Percentiles rank a stretch among this genome's conserved stretches.
phyloP scores from a whole-genome alignment of 176 grass and related monocot genomes.

The Ensete glaucum region DNA sequence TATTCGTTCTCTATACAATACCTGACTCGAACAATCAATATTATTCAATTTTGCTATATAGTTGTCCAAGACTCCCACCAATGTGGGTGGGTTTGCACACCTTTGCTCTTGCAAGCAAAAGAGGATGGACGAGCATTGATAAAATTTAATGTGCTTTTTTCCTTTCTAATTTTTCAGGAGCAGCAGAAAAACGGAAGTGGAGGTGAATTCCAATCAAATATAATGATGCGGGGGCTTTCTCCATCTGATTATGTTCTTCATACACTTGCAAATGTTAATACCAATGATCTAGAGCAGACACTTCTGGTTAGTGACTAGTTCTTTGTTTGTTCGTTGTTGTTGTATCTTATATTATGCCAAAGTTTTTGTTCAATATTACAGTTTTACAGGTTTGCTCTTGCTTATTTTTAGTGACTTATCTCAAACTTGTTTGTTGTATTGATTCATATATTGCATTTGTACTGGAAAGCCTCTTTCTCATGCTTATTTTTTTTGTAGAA shows the following conservation, averaged over 20 bases:
- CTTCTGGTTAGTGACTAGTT: slow-evolving; percentile 47
- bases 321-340: slow-evolving; percentile 5
- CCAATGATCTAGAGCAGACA: slow-evolving; percentile 85
- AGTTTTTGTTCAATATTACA: not conserved
- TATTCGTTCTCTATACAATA: too few relatives aligned
- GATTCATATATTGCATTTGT: not conserved
- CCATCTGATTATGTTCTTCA: slow-evolving; percentile 86
- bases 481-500: not conserved
- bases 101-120: not conserved
- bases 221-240: slow-evolving; percentile 72
- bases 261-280: slow-evolving; percentile 50
- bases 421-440: not conserved
- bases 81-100: too few relatives aligned
- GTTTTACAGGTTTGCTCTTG: not conserved
- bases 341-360: not conserved
- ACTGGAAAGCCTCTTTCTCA: not conserved
- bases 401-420: not conserved
- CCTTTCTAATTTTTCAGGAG: slow-evolving; percentile 39
- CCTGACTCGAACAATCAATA: too few relatives aligned
- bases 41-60: not conserved
- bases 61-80: not conserved
- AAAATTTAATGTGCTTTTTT: not conserved
- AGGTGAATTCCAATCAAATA: slow-evolving; percentile 51
- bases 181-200: slow-evolving; percentile 46
- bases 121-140: not conserved